Percentiles rank a stretch among this genome's conserved stretches.
These are phyloP conservation scores for Rhododendron ovatum DNA, from an alignment of 148 eudicot genomes.

Conservation along the genomic window DNA sequence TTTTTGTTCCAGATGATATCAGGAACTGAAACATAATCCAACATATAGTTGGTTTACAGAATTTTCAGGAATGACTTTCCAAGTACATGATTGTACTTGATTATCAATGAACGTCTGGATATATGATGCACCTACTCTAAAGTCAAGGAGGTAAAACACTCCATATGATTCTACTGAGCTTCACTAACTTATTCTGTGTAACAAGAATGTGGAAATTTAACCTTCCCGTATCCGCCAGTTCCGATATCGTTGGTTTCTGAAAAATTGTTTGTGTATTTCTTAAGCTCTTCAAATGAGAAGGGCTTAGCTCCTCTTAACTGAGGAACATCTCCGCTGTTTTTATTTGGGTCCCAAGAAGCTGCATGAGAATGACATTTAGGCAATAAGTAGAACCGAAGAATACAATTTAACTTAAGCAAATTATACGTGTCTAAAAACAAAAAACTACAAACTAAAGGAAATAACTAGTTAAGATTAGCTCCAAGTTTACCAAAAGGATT, in stretches of 20 bases:
- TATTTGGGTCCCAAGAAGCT: no score
- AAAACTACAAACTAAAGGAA: no score
- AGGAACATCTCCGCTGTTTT: slow-evolving; percentile 24
- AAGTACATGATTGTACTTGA: neutral
- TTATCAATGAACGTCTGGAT: neutral
- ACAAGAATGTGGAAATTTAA: slow-evolving; percentile 8
- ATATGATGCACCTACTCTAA: no score
- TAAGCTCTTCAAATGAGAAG: slow-evolving; percentile 49
- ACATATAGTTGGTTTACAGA: neutral
- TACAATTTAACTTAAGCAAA: no score
- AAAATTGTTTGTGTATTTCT: slow-evolving; percentile 37
- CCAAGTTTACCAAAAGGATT: slow-evolving; percentile 23
- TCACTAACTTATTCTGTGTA: neutral
- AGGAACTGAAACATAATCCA: neutral
- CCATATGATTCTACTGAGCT: neutral
- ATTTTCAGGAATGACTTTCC: neutral
- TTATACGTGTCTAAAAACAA: no score
- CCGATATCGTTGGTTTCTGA: slow-evolving; percentile 58
- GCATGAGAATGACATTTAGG: no score
- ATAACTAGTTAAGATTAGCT: no score
- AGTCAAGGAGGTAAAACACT: no score
- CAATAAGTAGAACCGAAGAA: no score
- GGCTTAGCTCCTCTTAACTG: slow-evolving; percentile 65
- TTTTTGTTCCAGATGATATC: neutral
- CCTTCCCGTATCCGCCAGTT: slow-evolving; percentile 88